Evolutionary conservation across 2,329 filamentous ascomycete species (phyloP).

Genomic region (Beauveria bassiana): DNA sequence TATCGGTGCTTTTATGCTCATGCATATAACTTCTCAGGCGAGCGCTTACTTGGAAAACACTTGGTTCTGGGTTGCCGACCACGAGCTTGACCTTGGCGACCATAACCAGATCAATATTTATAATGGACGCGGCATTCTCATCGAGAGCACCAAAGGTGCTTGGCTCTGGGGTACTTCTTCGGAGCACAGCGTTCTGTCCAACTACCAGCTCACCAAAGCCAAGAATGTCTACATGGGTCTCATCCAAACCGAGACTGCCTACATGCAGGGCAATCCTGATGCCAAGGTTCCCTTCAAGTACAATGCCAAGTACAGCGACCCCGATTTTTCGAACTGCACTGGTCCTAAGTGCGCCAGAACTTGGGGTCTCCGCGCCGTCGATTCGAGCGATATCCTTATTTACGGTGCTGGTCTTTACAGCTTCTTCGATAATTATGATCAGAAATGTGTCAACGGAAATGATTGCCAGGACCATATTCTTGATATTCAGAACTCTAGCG

Average conservation of each 20-base stretch:
- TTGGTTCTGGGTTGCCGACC: constrained; percentile 87
- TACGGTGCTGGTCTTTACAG: constrained; percentile 71
- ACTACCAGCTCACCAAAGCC: constrained; percentile 77
- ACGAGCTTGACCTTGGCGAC: constrained; percentile 71
- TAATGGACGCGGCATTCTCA: constrained; percentile 75
- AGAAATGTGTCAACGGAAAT: constrained; percentile 58
- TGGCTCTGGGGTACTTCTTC: constrained; percentile 77
- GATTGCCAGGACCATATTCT: constrained; percentile 75
- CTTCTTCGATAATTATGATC: constrained; percentile 77
- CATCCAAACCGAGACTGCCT: constrained; percentile 86
- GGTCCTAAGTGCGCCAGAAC: constrained; percentile 58
- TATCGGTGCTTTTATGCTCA: constrained; percentile 63
- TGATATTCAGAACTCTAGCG: constrained; percentile 58
- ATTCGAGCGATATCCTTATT: constrained; percentile 59
- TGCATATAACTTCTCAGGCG: constrained; percentile 54
- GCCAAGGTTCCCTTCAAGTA: constrained; percentile 57
- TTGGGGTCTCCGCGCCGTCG: constrained; percentile 65
- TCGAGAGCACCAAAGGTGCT: constrained; percentile 66
- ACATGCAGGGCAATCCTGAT: constrained; percentile 77
- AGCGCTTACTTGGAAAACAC: constrained; percentile 80
- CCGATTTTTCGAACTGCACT: constrained; percentile 57
- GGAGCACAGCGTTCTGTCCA: constrained; percentile 62
- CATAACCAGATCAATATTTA: constrained; percentile 79
- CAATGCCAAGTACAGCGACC: constrained; percentile 54
- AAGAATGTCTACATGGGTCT: constrained; percentile 73